Evolutionary conservation across 2,329 filamentous ascomycete genomes (phyloP), one percentile per base, ranked within the genome.

Genomic region (Didymella exigua): DNA sequence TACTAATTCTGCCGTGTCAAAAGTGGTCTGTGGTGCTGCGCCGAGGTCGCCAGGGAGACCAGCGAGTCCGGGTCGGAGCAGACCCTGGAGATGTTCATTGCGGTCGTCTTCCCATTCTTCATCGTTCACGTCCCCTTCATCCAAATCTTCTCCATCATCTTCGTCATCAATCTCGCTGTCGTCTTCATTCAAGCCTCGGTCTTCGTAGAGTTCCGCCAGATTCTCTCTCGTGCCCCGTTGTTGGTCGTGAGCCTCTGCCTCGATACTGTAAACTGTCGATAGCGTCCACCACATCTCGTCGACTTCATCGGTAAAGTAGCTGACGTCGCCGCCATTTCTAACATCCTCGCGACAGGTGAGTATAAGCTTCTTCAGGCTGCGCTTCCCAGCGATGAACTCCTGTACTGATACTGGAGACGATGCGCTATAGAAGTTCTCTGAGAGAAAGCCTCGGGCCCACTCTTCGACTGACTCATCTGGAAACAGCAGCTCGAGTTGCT

Each of bases 311-410:
- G 54, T 48, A 13, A 64, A 62, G 21, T 42, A 52, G 1, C 14
- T 42, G 1, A 53, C 38, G 13, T 53, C 36, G 7, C 46, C 47
- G 4, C 48, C 40, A 42, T 42, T 42, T 4, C 54, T 57, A 29
- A 59, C 52, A 21, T 54, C 55, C 16, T 61, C 52, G 10, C 58
- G 59, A 41, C 63, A 66, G 6, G 42, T 60, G 10, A 66, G 54
- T 11, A 49, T 40, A 2, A 66, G 34, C 18, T 54, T 50, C 16
- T 42, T 49, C 18, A 63, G 29, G 1, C 26, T 26, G 1, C 7
- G 36, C 14, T n/a, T 33, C 7, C 26, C 27, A 13, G 14, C 18
- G 7, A 23, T 14, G 24, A 18, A 10, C 19, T 31, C 18, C 23
- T 16, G 16, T 11, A 10, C 18, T 23, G 2, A 5, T 13, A 10